These are phyloP conservation scores for Ophiostoma quercus DNA, from an alignment of 2,329 filamentous ascomycete species.

Conservation along the genomic window DNA sequence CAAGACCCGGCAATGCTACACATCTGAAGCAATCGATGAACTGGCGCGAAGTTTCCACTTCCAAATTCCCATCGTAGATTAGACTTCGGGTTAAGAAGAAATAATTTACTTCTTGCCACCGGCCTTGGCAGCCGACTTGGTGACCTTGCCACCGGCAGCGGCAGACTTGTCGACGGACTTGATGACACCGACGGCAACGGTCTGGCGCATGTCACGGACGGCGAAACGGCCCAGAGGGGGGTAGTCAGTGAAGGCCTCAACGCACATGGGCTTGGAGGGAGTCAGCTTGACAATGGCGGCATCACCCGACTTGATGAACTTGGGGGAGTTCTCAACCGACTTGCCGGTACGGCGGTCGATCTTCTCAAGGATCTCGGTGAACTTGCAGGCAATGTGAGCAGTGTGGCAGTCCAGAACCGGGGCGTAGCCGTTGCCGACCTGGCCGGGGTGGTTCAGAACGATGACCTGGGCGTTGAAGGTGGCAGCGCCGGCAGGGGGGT, in stretches of 20 bases:
- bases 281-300: constrained; percentile 99
- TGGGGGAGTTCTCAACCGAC: constrained; percentile 83
- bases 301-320: constrained; percentile 99
- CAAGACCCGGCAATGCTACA: neutral
- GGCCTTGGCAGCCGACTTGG: constrained; percentile 69
- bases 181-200: constrained; percentile 91
- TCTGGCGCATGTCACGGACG: constrained; percentile 96
- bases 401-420: constrained; percentile 99
- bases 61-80: neutral
- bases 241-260: constrained; percentile 99
- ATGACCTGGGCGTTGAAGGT: constrained; percentile 99
- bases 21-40: neutral
- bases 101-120: constrained; percentile 61
- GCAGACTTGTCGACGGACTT: constrained; percentile 71
- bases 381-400: constrained; percentile 99
- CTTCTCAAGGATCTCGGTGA: constrained; percentile 98
- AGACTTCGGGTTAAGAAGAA: neutral
- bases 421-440: constrained; percentile 98
- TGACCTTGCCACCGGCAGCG: constrained; percentile 57
- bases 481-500: constrained; percentile 81
- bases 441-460: constrained; percentile 99
- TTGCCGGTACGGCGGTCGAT: constrained; percentile 99
- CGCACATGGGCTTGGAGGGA: constrained; percentile 99
- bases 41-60: constrained; percentile 5
- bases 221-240: constrained; percentile 99